Percentiles rank a stretch among this genome's conserved stretches.
phyloP scores from a whole-genome alignment of 2,329 filamentous ascomycete species.

The Fusarium caatingaense region DNA sequence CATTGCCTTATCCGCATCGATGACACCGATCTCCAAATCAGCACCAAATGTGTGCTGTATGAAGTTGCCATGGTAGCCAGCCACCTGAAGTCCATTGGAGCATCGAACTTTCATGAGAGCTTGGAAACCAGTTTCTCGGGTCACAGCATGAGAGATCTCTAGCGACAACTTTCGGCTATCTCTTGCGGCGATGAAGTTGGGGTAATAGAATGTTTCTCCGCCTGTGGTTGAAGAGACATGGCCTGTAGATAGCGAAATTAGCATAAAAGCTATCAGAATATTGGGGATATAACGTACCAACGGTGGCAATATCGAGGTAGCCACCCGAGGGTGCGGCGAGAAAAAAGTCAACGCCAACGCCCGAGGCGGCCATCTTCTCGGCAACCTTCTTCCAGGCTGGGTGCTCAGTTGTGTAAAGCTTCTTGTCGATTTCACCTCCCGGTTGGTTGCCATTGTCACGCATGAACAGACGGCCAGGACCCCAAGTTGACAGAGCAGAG shows the following conservation, averaged over 20 bases:
- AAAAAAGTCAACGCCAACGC: conserved; percentile 94
- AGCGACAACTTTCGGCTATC: conserved; percentile 85
- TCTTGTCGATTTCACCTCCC: conserved; percentile 90
- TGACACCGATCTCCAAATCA: conserved; percentile 90
- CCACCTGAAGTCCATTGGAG: conserved; percentile 93
- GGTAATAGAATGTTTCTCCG: conserved; percentile 95
- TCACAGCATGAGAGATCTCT: conserved; percentile 88
- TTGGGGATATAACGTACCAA: conserved; percentile 66
- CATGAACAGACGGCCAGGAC: conserved; percentile 85
- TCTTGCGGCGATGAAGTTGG: conserved; percentile 90
- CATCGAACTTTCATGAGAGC: conserved; percentile 98
- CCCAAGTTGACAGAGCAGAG: conserved; percentile 89
- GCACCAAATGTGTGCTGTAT: conserved; percentile 94
- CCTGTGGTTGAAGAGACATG: conserved; percentile 90
- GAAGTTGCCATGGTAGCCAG: conserved; percentile 96
- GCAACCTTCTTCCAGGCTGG: conserved; percentile 87
- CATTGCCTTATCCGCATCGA: conserved; percentile 94
- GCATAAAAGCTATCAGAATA: background rate
- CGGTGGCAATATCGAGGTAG: conserved; percentile 92
- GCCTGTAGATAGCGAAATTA: conserved; percentile 58
- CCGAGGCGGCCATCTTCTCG: conserved; percentile 86
- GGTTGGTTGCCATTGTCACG: conserved; percentile 89
- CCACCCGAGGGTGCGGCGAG: conserved; percentile 89
- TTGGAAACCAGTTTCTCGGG: conserved; percentile 92
- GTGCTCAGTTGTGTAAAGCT: conserved; percentile 90